phyloP scores from a whole-genome alignment of 331 rosid genomes.

The Spiraea crenata region DNA sequence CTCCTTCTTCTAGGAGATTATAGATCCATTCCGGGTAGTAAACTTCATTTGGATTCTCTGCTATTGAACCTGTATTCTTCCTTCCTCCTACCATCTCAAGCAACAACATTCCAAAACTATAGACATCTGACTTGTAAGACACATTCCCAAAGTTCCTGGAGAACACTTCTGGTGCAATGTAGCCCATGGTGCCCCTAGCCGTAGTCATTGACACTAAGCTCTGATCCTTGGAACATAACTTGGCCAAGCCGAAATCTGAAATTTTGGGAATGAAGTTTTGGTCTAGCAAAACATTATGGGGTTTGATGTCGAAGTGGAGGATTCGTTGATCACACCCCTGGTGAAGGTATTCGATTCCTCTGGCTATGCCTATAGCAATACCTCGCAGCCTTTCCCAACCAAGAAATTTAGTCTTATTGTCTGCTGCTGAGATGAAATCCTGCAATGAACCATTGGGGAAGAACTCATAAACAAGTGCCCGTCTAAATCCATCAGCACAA shows the following conservation, averaged over 20 bases:
- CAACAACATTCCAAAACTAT: slow-evolving; percentile 11
- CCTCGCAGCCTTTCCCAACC: slow-evolving; percentile 14
- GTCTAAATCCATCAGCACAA: slow-evolving; percentile 12
- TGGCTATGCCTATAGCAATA: slow-evolving; percentile 18
- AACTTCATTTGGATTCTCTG: neutral
- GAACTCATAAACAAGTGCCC: slow-evolving; percentile 20
- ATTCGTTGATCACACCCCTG: slow-evolving; percentile 10
- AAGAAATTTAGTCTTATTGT: neutral
- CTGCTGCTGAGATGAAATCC: slow-evolving; percentile 8
- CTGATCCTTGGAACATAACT: slow-evolving; percentile 22
- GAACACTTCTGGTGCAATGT: slow-evolving; percentile 24
- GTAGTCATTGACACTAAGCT: slow-evolving; percentile 21
- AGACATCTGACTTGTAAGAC: slow-evolving; percentile 16
- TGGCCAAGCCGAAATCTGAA: slow-evolving; percentile 21
- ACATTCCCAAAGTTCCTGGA: slow-evolving; percentile 16
- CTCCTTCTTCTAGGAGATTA: slow-evolving; percentile 8
- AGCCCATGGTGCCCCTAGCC: slow-evolving; percentile 14
- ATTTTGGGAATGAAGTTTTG: neutral
- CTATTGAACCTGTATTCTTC: neutral
- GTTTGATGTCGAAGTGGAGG: slow-evolving; percentile 17
- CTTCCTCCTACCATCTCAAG: slow-evolving; percentile 14
- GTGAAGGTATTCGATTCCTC: slow-evolving; percentile 12
- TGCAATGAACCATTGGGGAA: slow-evolving; percentile 15
- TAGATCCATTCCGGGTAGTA: slow-evolving; percentile 18
- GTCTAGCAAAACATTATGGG: slow-evolving; percentile 6